Conservation (phyloP, 208 protist species). For the Leishmania gerbilli region DNA sequence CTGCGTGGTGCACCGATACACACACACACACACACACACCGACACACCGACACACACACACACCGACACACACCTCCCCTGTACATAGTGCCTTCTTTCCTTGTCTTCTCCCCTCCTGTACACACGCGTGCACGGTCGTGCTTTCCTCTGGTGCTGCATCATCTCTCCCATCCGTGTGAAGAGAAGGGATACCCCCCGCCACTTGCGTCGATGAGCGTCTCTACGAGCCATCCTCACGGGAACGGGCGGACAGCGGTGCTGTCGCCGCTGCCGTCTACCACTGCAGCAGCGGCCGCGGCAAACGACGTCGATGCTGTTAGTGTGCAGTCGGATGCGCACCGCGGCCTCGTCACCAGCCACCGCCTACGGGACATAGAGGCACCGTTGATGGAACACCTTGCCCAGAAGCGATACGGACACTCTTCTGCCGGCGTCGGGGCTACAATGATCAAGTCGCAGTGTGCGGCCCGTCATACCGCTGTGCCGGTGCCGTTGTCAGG, state of each 20-base stretch:
- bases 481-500: not conserved
- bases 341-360: slow-evolving; percentile 50
- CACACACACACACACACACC: not conserved
- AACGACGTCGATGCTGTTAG: not conserved
- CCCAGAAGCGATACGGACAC: slow-evolving; percentile 44
- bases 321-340: slow-evolving; percentile 28
- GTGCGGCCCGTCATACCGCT: not conserved
- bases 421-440: not conserved
- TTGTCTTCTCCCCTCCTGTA: not conserved
- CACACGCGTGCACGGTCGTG: not conserved
- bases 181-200: not conserved
- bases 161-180: not conserved
- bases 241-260: not conserved
- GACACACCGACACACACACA: not conserved
- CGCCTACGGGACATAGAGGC: slow-evolving; percentile 83
- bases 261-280: not conserved
- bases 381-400: slow-evolving; percentile 49
- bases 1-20: not conserved
- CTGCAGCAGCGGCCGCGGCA: not conserved
- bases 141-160: not conserved
- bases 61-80: not conserved
- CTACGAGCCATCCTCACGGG: not conserved
- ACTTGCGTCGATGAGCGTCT: slow-evolving; percentile 1
- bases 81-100: slow-evolving; percentile 5
- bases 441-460: slow-evolving; percentile 2